Conservation (phyloP, 805 yeast genomes). For the Metschnikowia matae region DNA sequence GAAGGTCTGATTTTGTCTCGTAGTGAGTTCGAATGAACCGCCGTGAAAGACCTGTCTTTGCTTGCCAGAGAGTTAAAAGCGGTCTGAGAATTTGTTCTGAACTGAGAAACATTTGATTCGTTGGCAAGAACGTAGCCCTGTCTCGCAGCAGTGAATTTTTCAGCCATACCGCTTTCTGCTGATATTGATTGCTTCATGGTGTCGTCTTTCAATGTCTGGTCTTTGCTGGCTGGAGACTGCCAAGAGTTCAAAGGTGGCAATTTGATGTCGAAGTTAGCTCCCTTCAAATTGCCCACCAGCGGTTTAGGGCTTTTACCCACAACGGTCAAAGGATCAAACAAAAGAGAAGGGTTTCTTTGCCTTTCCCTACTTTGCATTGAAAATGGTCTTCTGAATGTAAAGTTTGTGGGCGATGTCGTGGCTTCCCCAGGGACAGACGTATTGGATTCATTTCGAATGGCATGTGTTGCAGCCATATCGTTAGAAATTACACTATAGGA, state of each 20-base stretch:
- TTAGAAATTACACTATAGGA: neutral
- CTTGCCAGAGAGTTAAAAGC: neutral
- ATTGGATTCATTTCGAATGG: neutral
- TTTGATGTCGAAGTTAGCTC: neutral
- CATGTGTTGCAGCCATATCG: neutral
- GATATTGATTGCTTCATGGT: neutral
- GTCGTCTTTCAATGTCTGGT: neutral
- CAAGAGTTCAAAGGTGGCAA: slow-evolving; percentile 1
- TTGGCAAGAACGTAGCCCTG: neutral
- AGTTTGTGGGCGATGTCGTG: neutral
- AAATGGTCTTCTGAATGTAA: slow-evolving; percentile 3
- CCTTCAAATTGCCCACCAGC: neutral
- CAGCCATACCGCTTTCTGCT: neutral
- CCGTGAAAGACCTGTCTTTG: neutral
- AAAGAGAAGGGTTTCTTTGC: slow-evolving; percentile 2
- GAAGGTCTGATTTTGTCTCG: slow-evolving; percentile 35
- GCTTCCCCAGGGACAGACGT: neutral
- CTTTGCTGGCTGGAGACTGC: neutral
- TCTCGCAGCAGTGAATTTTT: neutral
- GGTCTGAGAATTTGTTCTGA: neutral
- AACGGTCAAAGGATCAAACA: slow-evolving; percentile 4
- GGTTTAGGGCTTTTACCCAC: neutral
- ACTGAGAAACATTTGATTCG: neutral
- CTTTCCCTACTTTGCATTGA: neutral
- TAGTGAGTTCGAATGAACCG: slow-evolving; percentile 10